A percentile compares a stretch with the other conserved stretches of the same genome.
phyloP scores from a whole-genome alignment of 768 basidiomycete species.

The Symmetrospora coprosmae region DNA sequence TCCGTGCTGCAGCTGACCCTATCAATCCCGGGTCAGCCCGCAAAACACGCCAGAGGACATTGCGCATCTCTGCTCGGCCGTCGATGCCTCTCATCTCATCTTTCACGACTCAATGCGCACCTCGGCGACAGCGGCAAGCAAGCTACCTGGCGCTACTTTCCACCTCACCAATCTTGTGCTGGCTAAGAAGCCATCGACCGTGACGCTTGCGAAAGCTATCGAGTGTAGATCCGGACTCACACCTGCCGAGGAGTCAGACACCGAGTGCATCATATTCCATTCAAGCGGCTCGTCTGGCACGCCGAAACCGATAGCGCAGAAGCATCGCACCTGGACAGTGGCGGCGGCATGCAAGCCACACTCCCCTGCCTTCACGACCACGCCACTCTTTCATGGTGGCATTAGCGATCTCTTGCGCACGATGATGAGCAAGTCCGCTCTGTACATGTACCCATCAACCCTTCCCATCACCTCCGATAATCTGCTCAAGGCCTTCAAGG shows the following conservation, averaged over 20 bases:
- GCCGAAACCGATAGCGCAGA: constrained; percentile 42
- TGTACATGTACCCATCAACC: constrained; percentile 43
- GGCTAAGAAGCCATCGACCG: too few species aligned
- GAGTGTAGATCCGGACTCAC: constrained; percentile 28
- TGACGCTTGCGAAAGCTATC: not conserved
- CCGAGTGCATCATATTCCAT: constrained; percentile 41
- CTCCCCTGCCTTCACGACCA: constrained; percentile 41
- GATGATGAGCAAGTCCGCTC: constrained; percentile 40
- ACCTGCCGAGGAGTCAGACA: constrained; percentile 34
- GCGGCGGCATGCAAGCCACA: constrained; percentile 38
- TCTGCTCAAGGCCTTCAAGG: constrained; percentile 39
- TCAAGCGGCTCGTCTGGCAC: constrained; percentile 45
- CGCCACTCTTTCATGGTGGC: constrained; percentile 42
- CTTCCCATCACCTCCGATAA: constrained; percentile 44
- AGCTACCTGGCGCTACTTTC: not conserved
- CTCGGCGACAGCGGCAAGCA: too few species aligned
- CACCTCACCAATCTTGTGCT: too few species aligned
- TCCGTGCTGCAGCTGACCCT: not conserved
- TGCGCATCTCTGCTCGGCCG: constrained; percentile 42
- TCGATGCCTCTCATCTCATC: constrained; percentile 40
- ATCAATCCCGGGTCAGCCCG: not conserved
- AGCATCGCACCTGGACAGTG: constrained; percentile 37
- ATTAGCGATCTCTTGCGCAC: constrained; percentile 41
- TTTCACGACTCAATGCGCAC: constrained; percentile 35
- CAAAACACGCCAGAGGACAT: constrained; percentile 44